Evolutionary conservation across 2,329 filamentous ascomycete species (phyloP).

Genomic region (Arthroderma uncinatum): DNA sequence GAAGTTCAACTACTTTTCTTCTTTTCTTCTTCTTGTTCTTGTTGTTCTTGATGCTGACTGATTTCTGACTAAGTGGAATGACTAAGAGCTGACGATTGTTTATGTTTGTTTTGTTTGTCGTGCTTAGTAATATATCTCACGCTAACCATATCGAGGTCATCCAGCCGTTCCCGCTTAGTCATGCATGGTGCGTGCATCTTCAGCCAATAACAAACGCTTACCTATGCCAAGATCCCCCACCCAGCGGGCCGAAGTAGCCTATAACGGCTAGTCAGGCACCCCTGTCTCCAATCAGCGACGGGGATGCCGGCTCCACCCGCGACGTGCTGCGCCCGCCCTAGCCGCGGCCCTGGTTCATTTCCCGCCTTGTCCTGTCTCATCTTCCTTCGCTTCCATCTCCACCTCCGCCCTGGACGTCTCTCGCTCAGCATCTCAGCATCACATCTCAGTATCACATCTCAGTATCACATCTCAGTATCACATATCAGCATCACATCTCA

Average conservation of each 20-base stretch:
- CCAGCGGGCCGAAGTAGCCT: not conserved
- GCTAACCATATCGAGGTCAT: not conserved
- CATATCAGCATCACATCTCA: too few species aligned
- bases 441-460: too few species aligned
- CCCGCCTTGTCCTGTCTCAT: slow-evolving; percentile 3
- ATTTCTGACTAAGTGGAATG: too few species aligned
- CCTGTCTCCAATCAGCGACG: not conserved
- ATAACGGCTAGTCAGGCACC: not conserved
- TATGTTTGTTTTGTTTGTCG: too few species aligned
- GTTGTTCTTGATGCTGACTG: too few species aligned
- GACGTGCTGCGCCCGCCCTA: not conserved
- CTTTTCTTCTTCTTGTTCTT: too few species aligned
- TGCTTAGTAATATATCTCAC: not conserved
- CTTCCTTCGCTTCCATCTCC: not conserved
- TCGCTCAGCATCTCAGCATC: not conserved
- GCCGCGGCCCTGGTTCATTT: slow-evolving; percentile 4
- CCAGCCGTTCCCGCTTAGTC: not conserved
- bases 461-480: too few species aligned
- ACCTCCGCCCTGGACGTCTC: not conserved
- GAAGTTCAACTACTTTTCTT: too few species aligned
- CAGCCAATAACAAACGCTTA: not conserved
- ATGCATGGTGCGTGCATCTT: not conserved
- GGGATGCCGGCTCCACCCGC: not conserved
- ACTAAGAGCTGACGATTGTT: too few species aligned
- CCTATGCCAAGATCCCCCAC: not conserved